A percentile compares a stretch with the other conserved stretches of the same genome.
These are phyloP conservation scores for Aspergillus ibericus DNA, from an alignment of 2,329 filamentous ascomycete genomes.

Conservation along the genomic window DNA sequence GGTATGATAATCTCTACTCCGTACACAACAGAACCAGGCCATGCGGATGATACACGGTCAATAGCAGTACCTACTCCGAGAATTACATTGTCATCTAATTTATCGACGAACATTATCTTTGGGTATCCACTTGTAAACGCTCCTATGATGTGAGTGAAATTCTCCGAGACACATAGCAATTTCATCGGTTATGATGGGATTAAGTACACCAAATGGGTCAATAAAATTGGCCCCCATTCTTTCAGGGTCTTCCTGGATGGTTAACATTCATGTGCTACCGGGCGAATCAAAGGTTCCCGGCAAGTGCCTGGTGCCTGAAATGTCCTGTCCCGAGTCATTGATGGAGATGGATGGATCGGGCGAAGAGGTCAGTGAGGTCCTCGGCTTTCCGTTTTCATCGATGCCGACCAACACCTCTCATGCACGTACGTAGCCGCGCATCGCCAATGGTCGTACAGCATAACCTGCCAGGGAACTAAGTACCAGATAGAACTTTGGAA, in stretches of 20 bases:
- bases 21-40: neutral
- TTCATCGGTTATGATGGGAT: neutral
- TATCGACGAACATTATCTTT: neutral
- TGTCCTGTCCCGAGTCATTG: neutral
- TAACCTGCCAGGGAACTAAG: neutral
- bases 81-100: neutral
- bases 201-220: neutral
- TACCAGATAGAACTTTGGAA: neutral
- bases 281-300: no score
- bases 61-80: neutral
- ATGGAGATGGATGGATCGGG: no score
- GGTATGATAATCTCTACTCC: neutral
- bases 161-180: neutral
- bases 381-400: slow-evolving; percentile 21
- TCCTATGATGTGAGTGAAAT: neutral
- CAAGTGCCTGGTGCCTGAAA: neutral
- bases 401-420: slow-evolving; percentile 8
- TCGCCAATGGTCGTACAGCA: neutral
- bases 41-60: neutral
- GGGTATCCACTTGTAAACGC: neutral
- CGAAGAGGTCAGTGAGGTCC: neutral
- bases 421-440: neutral
- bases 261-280: no score
- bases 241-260: neutral
- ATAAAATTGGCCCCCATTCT: neutral